These are phyloP conservation scores for Aureobasidium uvarum DNA, from an alignment of 2,329 filamentous ascomycete species.

Conservation along the genomic window DNA sequence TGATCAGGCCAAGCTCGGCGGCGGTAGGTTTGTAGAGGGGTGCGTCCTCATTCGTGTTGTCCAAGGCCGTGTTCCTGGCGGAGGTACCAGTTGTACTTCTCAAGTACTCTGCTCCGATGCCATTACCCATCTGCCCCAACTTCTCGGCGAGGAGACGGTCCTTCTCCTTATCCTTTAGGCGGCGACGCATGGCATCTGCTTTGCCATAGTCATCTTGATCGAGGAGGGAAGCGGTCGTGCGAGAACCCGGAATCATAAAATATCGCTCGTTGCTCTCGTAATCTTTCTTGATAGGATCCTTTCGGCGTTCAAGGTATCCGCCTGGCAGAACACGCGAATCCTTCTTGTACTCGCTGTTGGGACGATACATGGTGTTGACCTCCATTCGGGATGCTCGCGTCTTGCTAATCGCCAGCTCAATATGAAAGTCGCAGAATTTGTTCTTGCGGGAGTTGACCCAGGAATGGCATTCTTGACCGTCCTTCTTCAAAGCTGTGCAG, in stretches of 20 bases:
- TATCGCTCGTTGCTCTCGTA: conserved; percentile 31
- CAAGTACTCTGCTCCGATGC: conserved; percentile 71
- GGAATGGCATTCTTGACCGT: conserved; percentile 72
- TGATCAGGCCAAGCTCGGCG: conserved; percentile 45
- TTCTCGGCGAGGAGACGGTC: conserved; percentile 70
- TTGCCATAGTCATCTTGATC: conserved; percentile 57
- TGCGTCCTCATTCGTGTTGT: conserved; percentile 28
- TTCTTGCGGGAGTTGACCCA: conserved; percentile 91
- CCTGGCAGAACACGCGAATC: not conserved
- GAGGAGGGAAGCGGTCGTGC: conserved; percentile 60
- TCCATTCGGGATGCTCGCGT: conserved; percentile 69
- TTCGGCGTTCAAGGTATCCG: not conserved
- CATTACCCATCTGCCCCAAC: conserved; percentile 62
- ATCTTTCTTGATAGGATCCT: conserved; percentile 36
- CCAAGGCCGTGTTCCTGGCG: conserved; percentile 17
- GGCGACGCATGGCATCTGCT: conserved; percentile 57
- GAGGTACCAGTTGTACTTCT: conserved; percentile 35
- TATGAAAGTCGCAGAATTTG: conserved; percentile 89
- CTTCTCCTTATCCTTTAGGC: conserved; percentile 57
- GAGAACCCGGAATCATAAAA: conserved; percentile 33
- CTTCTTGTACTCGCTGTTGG: conserved; percentile 28
- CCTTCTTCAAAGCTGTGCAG: conserved; percentile 80
- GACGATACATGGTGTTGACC: conserved; percentile 63
- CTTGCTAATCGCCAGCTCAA: conserved; percentile 76
- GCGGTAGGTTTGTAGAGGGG: conserved; percentile 33